Percentiles rank a stretch among this genome's conserved stretches.
Conservation (phyloP, 768 basidiomycete genomes). For the Scleroderma bovista region DNA sequence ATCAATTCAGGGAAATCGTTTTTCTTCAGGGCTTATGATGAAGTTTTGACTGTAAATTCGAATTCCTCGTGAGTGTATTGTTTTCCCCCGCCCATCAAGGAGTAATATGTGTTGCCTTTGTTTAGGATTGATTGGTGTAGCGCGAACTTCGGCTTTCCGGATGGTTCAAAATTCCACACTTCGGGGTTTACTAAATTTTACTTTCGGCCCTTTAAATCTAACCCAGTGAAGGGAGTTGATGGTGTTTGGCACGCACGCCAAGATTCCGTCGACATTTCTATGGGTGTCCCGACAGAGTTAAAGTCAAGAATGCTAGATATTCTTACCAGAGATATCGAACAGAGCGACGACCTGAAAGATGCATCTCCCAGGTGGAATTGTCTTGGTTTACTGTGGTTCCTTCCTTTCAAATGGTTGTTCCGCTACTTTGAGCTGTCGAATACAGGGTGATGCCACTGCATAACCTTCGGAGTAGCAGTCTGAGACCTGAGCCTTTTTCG, state of each 20-base stretch:
- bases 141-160: constrained; percentile 16
- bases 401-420: too few relatives aligned
- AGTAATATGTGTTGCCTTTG: too few relatives aligned
- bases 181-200: constrained; percentile 12
- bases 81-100: too few relatives aligned
- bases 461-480: too few relatives aligned
- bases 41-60: constrained; percentile 5
- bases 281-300: constrained; percentile 15
- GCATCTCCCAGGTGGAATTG: too few relatives aligned
- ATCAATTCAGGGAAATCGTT: constrained; percentile 14
- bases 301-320: constrained; percentile 15
- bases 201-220: constrained; percentile 20
- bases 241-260: constrained; percentile 11
- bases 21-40: constrained; percentile 6
- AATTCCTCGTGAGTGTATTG: too few relatives aligned
- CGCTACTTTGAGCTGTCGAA: too few relatives aligned
- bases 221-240: constrained; percentile 17
- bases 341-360: too few relatives aligned
- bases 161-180: constrained; percentile 14
- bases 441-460: too few relatives aligned
- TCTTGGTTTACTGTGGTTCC: too few relatives aligned
- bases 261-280: constrained; percentile 16
- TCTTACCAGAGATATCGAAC: constrained; percentile 8
- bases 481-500: too few relatives aligned
- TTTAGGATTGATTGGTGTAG: constrained; percentile 18